Conservation (phyloP, 345 rosid genomes). For the Populus alba region DNA sequence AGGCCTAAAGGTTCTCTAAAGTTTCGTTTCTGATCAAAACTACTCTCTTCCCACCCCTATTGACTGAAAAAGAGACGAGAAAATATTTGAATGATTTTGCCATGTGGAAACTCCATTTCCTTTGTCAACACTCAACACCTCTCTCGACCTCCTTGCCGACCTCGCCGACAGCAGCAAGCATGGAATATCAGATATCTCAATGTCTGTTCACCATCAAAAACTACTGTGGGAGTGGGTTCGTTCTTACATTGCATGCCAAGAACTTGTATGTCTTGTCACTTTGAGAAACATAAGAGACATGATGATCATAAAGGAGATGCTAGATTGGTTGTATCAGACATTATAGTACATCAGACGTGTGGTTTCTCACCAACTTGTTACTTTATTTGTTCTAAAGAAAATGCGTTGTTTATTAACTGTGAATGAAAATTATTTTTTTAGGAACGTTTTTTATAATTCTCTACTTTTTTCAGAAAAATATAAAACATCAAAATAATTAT, state of each 20-base stretch:
- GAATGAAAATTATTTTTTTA: no score
- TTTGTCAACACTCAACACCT: neutral
- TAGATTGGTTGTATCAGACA: neutral
- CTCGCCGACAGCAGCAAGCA: neutral
- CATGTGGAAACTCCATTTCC: neutral
- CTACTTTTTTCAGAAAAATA: no score
- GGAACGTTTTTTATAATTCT: no score
- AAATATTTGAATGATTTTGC: neutral
- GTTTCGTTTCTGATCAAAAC: neutral
- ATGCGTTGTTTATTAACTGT: no score
- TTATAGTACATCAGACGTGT: neutral
- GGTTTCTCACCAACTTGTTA: conserved; percentile 20
- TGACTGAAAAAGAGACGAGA: neutral
- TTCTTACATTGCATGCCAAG: neutral
- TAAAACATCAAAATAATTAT: no score
- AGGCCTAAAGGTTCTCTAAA: neutral
- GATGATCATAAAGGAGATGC: neutral
- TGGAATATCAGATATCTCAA: neutral
- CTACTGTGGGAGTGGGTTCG: neutral
- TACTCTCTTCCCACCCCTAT: neutral
- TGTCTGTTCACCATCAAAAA: neutral
- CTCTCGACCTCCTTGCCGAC: neutral
- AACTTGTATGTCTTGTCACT: neutral
- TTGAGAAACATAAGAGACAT: neutral
- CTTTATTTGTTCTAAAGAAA: no score